Conservation (phyloP, 164 flowering plant species). For the Buxus sempervirens region DNA sequence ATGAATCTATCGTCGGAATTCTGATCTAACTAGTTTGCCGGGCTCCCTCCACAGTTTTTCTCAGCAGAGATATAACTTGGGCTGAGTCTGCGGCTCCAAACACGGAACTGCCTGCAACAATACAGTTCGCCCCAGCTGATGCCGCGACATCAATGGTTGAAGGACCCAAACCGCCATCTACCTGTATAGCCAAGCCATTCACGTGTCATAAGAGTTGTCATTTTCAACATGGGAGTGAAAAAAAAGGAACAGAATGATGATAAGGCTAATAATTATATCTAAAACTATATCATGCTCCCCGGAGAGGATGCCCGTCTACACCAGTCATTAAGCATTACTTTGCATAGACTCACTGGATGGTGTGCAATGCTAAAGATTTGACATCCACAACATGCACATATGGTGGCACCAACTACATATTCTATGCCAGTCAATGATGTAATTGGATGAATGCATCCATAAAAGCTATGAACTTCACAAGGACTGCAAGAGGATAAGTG, state of each 20-base stretch:
- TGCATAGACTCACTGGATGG: not conserved
- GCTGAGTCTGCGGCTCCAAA: slow-evolving; percentile 91
- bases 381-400: not conserved
- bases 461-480: not conserved
- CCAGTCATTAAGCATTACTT: too few species aligned
- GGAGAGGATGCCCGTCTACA: too few species aligned
- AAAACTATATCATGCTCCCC: too few species aligned
- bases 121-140: slow-evolving; percentile 91
- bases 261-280: too few species aligned
- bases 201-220: not conserved
- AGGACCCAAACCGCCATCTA: slow-evolving; percentile 93
- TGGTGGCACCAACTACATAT: too few species aligned
- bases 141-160: slow-evolving; percentile 80
- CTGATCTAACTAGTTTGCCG: slow-evolving; percentile 15
- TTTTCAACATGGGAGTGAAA: not conserved
- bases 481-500: not conserved
- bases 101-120: slow-evolving; percentile 95
- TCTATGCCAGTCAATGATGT: not conserved
- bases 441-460: not conserved
- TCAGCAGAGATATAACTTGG: slow-evolving; percentile 63
- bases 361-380: not conserved
- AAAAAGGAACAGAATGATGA: too few species aligned
- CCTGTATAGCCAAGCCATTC: slow-evolving; percentile 40
- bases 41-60: slow-evolving; percentile 52
- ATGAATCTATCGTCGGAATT: not conserved